Evolutionary conservation across 2,329 filamentous ascomycete species (phyloP), one percentile per base, ranked within the genome.

Genomic region (Penicillium sp.): DNA sequence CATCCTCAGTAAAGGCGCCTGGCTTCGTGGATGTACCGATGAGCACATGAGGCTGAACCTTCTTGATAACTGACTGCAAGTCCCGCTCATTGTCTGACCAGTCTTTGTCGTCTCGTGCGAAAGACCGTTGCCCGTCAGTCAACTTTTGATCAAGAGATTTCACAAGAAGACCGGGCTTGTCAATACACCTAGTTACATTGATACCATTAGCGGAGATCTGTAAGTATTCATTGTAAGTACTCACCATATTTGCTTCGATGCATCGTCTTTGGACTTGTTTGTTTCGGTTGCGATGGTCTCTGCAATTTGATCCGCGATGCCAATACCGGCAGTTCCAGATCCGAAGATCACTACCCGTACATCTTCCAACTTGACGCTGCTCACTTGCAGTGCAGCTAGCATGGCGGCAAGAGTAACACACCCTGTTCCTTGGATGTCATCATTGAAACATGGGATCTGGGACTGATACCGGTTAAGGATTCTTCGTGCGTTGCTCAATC

Each of bases 391-490:
- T 0, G 84, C 91, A 0, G 90, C 85, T 77, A 90, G 85, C 58
- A 96, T 87, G 1, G 88, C 91, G 0, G 91, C 91, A 0, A 96
- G 81, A 0, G 92, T 93, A 1, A 96, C 90, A 55, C 89, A 93
- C 0, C 91, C 92, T 0, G 92, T 96, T 1, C 91, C 92, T 71
- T 96, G 91, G 0, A 96, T 86, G 69, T 96, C 91, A 54, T 96
- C 92, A 65, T 96, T 96, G 79, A 96, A 96, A 70, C 90, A 95
- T 0, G 91, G 81, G 7, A 93, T 87, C 46, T 88, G 67, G 0
- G 86, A 80, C 1, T 87, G 83, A 64, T 94, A 96, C 34, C 80
- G 82, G 55, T 96, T 89, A 1, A 96, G 79, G 2, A 96, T 83
- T 3, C 89, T 83, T 29, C 88, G 81, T 0, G 90, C 89, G 65